These are phyloP conservation scores for Nannizzia gypsea DNA, from an alignment of 2,329 filamentous ascomycete genomes.

Conservation along the genomic window DNA sequence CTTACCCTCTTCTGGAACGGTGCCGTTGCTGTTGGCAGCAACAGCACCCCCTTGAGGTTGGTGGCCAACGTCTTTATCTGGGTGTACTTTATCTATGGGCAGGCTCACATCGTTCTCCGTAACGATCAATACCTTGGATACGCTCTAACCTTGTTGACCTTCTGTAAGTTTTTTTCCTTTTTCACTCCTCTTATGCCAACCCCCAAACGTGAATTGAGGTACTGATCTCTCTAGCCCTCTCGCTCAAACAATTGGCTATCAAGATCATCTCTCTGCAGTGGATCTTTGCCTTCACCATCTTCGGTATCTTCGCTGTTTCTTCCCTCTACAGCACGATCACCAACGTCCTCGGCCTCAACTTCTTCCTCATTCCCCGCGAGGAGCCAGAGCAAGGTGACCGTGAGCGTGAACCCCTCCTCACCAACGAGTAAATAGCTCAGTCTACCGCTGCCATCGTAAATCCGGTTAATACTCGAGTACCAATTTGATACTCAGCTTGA, in stretches of 20 bases:
- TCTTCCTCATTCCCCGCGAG: constrained; percentile 24
- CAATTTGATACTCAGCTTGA: background rate
- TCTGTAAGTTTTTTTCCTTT: constrained; percentile 54
- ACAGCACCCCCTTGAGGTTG: constrained; percentile 58
- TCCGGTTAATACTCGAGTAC: background rate
- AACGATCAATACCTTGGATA: constrained; percentile 72
- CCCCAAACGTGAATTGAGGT: background rate
- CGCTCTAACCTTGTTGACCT: constrained; percentile 58
- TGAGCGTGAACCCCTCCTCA: constrained; percentile 44
- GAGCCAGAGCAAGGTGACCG: constrained; percentile 36
- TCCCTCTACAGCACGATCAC: constrained; percentile 41
- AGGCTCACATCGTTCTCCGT: constrained; percentile 62
- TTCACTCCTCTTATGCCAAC: background rate
- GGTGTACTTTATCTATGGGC: constrained; percentile 64
- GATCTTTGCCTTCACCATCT: constrained; percentile 84
- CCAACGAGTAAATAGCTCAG: constrained; percentile 17
- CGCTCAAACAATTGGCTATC: constrained; percentile 62
- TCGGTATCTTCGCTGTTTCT: constrained; percentile 46
- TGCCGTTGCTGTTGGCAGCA: constrained; percentile 63
- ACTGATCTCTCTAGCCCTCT: constrained; percentile 42
- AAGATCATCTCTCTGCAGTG: constrained; percentile 72
- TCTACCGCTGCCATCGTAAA: background rate
- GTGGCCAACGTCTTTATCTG: constrained; percentile 82
- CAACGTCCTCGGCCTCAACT: constrained; percentile 26
- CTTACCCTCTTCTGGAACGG: constrained; percentile 83